phyloP scores from a whole-genome alignment of 1,139 yeast species.

The Saccharomyces hybrid region DNA sequence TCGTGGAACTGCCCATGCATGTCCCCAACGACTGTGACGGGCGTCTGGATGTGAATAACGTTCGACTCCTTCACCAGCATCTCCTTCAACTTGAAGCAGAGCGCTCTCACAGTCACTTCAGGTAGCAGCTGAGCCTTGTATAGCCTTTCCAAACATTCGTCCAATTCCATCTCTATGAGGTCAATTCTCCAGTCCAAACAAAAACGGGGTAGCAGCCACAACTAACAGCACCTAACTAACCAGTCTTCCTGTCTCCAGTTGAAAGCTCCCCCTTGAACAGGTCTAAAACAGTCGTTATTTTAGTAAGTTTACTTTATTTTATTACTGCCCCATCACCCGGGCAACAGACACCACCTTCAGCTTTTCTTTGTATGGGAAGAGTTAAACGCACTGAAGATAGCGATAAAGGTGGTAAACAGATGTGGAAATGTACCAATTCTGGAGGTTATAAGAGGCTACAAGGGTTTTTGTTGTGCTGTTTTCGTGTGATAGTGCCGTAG shows the following conservation, averaged over 20 bases:
- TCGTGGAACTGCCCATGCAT: constrained; percentile 98
- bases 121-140: constrained; percentile 60
- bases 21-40: constrained; percentile 97
- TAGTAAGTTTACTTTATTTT: neutral
- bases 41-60: constrained; percentile 74
- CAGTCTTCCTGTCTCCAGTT: neutral
- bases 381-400: neutral
- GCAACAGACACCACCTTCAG: neutral
- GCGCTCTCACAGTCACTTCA: constrained; percentile 55
- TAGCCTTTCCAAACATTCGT: constrained; percentile 58
- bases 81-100: constrained; percentile 67
- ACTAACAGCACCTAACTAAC: neutral
- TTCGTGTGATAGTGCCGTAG: neutral
- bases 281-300: neutral
- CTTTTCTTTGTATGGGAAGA: neutral
- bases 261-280: neutral
- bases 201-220: neutral
- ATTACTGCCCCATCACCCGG: neutral
- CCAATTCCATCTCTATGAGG: constrained; percentile 40
- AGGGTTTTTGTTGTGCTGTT: neutral
- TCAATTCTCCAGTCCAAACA: neutral
- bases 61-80: constrained; percentile 71
- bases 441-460: neutral
- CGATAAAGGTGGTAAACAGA: neutral
- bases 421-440: neutral